phyloP scores from a whole-genome alignment of 176 grass and related monocot genomes.

The Aegilops sharonensis region DNA sequence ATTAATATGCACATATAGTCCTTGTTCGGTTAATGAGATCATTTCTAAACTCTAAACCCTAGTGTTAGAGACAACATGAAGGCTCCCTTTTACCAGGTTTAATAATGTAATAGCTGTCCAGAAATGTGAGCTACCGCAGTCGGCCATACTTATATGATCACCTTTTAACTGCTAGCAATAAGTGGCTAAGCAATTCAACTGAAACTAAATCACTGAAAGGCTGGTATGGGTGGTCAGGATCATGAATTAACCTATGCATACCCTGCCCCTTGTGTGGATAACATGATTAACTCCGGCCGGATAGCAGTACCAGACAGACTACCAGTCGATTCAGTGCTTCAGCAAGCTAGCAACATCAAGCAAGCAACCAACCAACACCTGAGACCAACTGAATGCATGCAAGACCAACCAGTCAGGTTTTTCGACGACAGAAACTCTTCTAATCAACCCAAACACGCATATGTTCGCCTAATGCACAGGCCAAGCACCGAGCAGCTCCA shows the following conservation, averaged over 20 bases:
- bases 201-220: background rate
- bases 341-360: background rate
- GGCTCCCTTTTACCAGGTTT: background rate
- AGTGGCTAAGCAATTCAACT: slow-evolving; percentile 11
- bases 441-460: no score
- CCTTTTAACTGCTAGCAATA: slow-evolving; percentile 30
- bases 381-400: background rate
- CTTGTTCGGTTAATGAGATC: background rate
- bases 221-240: slow-evolving; percentile 1
- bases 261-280: background rate
- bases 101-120: background rate
- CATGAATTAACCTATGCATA: slow-evolving; percentile 1
- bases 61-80: background rate
- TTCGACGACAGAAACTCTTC: no score
- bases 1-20: no score
- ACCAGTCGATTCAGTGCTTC: background rate
- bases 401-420: background rate
- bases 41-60: background rate
- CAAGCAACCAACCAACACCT: background rate
- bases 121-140: slow-evolving; percentile 10
- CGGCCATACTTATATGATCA: background rate
- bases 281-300: background rate
- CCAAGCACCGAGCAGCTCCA: background rate
- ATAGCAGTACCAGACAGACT: background rate
- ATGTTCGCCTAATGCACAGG: background rate